Percentiles rank a stretch among this genome's conserved stretches.
Conservation (phyloP, 1,284 basidiomycete genomes). For the Cryptococcus hybrid region DNA sequence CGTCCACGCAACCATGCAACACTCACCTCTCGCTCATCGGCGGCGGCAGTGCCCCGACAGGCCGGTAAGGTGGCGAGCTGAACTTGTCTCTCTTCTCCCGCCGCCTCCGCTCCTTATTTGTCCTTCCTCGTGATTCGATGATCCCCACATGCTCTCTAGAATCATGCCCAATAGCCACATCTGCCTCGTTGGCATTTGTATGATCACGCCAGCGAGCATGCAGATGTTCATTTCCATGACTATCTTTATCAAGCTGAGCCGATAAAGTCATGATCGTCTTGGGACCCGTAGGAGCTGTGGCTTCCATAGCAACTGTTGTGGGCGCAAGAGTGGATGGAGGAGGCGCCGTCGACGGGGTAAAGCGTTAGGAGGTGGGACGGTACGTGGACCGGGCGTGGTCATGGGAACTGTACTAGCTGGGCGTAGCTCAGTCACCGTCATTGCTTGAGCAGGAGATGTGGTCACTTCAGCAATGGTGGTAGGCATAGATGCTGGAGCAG, state of each 20-base stretch:
- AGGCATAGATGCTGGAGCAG: background rate
- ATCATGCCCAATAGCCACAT: slow-evolving; percentile 6
- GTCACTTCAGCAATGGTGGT: too few species aligned
- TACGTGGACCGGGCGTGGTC: background rate
- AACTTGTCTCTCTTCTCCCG: slow-evolving; percentile 17
- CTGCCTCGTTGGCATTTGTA: slow-evolving; percentile 15
- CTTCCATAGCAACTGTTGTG: background rate
- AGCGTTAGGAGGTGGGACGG: background rate
- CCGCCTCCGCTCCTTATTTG: slow-evolving; percentile 16
- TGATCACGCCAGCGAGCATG: slow-evolving; percentile 31
- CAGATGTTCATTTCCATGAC: slow-evolving; percentile 29
- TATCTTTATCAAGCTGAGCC: slow-evolving; percentile 30
- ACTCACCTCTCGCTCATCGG: slow-evolving; percentile 34
- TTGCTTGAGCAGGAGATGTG: background rate
- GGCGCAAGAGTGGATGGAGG: background rate
- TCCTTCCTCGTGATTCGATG: slow-evolving; percentile 3
- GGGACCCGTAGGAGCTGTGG: slow-evolving; percentile 9
- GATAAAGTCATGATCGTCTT: slow-evolving; percentile 30
- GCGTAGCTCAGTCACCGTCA: background rate
- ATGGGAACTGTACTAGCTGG: background rate
- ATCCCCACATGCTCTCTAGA: background rate
- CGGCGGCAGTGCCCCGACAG: slow-evolving; percentile 18
- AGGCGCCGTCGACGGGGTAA: background rate
- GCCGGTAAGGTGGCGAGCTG: slow-evolving; percentile 19
- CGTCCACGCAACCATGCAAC: too few species aligned